These are phyloP conservation scores for Phialemoniopsis sp. DNA, from an alignment of 2,329 filamentous ascomycete genomes.

Conservation along the genomic window DNA sequence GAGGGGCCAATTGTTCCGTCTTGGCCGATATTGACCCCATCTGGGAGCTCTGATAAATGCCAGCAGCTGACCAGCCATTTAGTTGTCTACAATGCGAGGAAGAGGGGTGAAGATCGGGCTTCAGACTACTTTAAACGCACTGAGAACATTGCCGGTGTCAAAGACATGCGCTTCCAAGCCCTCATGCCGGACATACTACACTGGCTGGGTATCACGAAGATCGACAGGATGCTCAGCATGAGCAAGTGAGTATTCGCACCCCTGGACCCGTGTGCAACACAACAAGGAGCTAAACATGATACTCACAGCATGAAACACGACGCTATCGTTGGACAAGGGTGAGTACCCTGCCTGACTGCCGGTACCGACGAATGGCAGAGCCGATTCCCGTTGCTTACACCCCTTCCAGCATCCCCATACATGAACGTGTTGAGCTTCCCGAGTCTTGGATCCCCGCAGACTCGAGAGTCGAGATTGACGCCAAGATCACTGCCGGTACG, in stretches of 20 bases:
- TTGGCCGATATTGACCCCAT: no score
- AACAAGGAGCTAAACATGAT: no score
- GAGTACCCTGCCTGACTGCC: slow-evolving; percentile 19
- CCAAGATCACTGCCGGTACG: slow-evolving; percentile 92
- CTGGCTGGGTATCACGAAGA: slow-evolving; percentile 98
- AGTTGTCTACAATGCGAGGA: slow-evolving; percentile 75
- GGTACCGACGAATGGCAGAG: neutral
- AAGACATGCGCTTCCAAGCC: slow-evolving; percentile 96
- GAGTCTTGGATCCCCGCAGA: slow-evolving; percentile 92
- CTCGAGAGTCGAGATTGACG: slow-evolving; percentile 96
- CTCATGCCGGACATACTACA: slow-evolving; percentile 97
- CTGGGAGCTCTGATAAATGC: no score
- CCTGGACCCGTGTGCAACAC: neutral
- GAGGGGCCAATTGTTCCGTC: no score
- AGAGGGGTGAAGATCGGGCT: slow-evolving; percentile 73
- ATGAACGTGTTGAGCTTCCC: slow-evolving; percentile 86
- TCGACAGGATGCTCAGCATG: slow-evolving; percentile 98
- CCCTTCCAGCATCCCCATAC: slow-evolving; percentile 66
- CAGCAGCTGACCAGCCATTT: neutral
- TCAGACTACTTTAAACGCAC: slow-evolving; percentile 95
- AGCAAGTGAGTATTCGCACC: slow-evolving; percentile 64
- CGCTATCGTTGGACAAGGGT: slow-evolving; percentile 80
- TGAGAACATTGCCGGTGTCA: slow-evolving; percentile 97
- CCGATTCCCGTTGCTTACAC: neutral
- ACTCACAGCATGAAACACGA: slow-evolving; percentile 77